Conservation (phyloP, 768 basidiomycete species). For the Rubroboletus satanas region DNA sequence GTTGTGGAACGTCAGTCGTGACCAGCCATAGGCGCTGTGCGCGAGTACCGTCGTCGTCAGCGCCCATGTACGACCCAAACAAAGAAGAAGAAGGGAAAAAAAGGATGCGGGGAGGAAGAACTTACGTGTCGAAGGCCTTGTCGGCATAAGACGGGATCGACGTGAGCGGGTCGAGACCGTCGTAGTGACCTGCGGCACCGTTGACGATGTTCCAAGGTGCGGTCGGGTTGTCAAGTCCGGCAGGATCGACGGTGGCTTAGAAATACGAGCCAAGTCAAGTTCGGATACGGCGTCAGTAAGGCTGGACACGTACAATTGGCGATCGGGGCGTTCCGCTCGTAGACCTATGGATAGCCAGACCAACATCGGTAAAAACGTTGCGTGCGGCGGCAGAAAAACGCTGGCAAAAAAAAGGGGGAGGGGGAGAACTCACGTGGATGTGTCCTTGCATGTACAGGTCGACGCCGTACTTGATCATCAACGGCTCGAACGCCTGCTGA, state of each 20-base stretch:
- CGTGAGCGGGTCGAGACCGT: constrained; percentile 20
- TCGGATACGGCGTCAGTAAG: neutral
- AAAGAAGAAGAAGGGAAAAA: neutral
- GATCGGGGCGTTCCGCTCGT: constrained; percentile 27
- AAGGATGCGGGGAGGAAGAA: neutral
- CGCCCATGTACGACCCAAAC: neutral
- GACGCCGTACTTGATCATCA: constrained; percentile 32
- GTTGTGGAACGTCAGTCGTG: constrained; percentile 29
- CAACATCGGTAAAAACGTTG: neutral
- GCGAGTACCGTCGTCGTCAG: neutral
- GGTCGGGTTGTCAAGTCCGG: constrained; percentile 22
- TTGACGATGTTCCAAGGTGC: constrained; percentile 30
- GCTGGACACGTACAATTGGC: constrained; percentile 19
- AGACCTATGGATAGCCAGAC: constrained; percentile 5
- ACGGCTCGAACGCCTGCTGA: constrained; percentile 27
- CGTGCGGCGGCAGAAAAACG: too few relatives aligned
- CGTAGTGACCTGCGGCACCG: constrained; percentile 27
- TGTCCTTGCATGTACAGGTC: constrained; percentile 30
- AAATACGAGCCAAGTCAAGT: too few relatives aligned
- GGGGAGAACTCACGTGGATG: constrained; percentile 14
- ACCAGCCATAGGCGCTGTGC: constrained; percentile 27
- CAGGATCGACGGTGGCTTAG: constrained; percentile 21
- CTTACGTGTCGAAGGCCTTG: constrained; percentile 12
- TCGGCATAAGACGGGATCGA: constrained; percentile 3
- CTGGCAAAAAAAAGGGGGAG: too few relatives aligned